Conservation (phyloP, 495 filamentous ascomycete species). For the Trichoderma erinaceum region DNA sequence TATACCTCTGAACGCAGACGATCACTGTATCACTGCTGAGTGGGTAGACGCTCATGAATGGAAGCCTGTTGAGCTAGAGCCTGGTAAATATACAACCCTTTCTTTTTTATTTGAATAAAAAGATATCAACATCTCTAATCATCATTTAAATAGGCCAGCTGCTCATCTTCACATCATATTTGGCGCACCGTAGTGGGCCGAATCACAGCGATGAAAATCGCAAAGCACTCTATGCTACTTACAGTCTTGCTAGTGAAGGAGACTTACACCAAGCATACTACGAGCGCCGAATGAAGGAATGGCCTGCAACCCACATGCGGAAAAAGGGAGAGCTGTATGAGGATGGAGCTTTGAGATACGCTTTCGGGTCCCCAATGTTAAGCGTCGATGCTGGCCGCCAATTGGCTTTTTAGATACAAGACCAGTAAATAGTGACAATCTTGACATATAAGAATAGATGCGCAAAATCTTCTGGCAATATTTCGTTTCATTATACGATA, state of each 20-base stretch:
- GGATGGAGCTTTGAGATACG: constrained; percentile 35
- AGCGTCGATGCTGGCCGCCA: constrained; percentile 29
- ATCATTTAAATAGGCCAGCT: constrained; percentile 30
- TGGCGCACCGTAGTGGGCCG: constrained; percentile 39
- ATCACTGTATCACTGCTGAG: constrained; percentile 34
- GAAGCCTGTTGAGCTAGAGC: constrained; percentile 35
- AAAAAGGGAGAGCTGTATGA: constrained; percentile 35
- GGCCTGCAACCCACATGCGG: constrained; percentile 41
- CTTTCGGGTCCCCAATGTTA: constrained; percentile 38
- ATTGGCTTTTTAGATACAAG: constrained; percentile 13
- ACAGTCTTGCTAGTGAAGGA: constrained; percentile 38
- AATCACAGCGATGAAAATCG: constrained; percentile 36
- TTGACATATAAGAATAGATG: too few species aligned
- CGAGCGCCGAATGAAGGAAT: constrained; percentile 35
- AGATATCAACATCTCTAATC: not conserved
- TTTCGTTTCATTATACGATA: too few species aligned
- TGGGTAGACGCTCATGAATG: constrained; percentile 38
- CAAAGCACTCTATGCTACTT: constrained; percentile 41
- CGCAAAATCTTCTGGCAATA: too few species aligned
- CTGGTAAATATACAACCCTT: constrained; percentile 23
- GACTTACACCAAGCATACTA: constrained; percentile 41
- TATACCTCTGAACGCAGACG: constrained; percentile 30
- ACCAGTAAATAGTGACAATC: not conserved
- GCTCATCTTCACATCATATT: constrained; percentile 40
- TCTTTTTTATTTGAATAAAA: too few species aligned